Base-by-base conservation (phyloP, 129 eudicot genomes). In the Lonicera japonica region DNA sequence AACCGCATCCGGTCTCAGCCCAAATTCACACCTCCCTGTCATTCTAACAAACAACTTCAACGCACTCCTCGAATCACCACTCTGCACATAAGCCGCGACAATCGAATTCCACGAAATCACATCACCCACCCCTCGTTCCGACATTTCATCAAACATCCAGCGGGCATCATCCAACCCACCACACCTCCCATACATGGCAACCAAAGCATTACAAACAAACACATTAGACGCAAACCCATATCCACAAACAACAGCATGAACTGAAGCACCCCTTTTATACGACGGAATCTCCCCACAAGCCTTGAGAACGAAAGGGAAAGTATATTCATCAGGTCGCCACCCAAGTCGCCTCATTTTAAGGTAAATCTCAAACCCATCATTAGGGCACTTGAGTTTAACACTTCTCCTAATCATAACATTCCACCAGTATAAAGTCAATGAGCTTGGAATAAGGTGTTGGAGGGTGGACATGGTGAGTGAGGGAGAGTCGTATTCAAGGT, bases 81-180 rank as follows among this genome's bases (percentile, higher is more conserved):
- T 62, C 70, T 85, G 82, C 48, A 76, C 73, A 75, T 80, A 78
- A 18, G 56, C 82, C 0, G 90, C 80, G 19, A 82, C 71, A 18
- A 89, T 76, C 15, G 95, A 82, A 68, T 89, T 89, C 97, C 97
- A 89, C 8, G 97, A 85, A n/a, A 86, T 58, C 5, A 67, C 66
- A 36, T 89, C 97, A 4, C 60, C 72, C 5, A 77, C 18, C 59
- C 71, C 79, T 23, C 78, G 65, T 1, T 7, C 20, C 47, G 61
- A 57, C 85, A 80, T 69, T 75, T 88, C 83, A 51, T 82, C 96
- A 48, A 88, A 88, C 87, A 85, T n/a, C 60, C 74, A 61, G 36
- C 70, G 94, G 0, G 96, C 90, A 56, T 53, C 14, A 19, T 40
- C 74, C 72, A 66, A 20, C 56, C 51, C 77, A 0, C 90, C 95